These are phyloP conservation scores for Melampsora abietis-canadensis DNA, from an alignment of 1,284 basidiomycete genomes.

Conservation along the genomic window DNA sequence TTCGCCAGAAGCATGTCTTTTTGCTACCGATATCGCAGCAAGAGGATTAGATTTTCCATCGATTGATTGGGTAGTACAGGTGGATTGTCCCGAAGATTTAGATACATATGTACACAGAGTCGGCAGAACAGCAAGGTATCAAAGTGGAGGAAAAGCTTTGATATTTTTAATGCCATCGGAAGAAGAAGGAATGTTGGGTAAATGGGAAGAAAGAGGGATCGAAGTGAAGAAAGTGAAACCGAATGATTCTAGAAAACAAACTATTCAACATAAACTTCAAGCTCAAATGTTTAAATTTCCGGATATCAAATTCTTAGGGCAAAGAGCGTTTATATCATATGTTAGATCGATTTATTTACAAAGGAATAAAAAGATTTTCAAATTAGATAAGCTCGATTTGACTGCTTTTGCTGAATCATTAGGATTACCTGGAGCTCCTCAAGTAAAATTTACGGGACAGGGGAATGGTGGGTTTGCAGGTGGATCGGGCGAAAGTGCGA, in stretches of 20 bases:
- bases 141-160: slow-evolving; percentile 81
- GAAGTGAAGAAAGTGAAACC: slow-evolving; percentile 82
- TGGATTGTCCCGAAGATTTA: slow-evolving; percentile 97
- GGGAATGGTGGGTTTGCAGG: slow-evolving; percentile 55
- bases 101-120: slow-evolving; percentile 98
- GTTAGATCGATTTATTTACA: slow-evolving; percentile 88
- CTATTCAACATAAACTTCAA: slow-evolving; percentile 83
- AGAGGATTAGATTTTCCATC: slow-evolving; percentile 94
- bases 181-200: slow-evolving; percentile 78
- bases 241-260: slow-evolving; percentile 79
- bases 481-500: slow-evolving; percentile 48
- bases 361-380: slow-evolving; percentile 90
- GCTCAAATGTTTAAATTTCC: slow-evolving; percentile 90
- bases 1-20: slow-evolving; percentile 73
- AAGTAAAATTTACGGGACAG: slow-evolving; percentile 82
- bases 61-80: slow-evolving; percentile 94
- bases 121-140: slow-evolving; percentile 89
- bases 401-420: slow-evolving; percentile 82
- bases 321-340: slow-evolving; percentile 93
- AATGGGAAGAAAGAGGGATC: slow-evolving; percentile 71
- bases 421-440: slow-evolving; percentile 89
- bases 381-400: slow-evolving; percentile 74
- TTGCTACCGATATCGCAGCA: slow-evolving; percentile 96
- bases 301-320: slow-evolving; percentile 94
- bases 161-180: slow-evolving; percentile 83